A percentile compares a stretch with the other conserved stretches of the same genome.
phyloP scores from a whole-genome alignment of 768 basidiomycete species.

The Lanmaoa pseudosensibilis region DNA sequence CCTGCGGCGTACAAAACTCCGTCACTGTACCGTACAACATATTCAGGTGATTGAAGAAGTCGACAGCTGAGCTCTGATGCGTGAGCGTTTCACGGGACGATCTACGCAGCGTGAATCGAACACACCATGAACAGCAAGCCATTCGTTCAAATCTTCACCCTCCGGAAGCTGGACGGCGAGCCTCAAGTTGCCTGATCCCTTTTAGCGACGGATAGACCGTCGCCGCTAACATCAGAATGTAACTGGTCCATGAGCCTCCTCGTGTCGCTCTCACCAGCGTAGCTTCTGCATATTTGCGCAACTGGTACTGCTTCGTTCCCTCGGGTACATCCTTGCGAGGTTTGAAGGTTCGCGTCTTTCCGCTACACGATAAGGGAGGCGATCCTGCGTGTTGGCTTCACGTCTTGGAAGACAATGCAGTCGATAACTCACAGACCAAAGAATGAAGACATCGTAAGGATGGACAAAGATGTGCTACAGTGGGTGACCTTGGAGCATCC shows the following conservation, averaged over 20 bases:
- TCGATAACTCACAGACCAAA: constrained; percentile 69
- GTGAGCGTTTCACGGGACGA: not conserved
- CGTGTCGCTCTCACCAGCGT: constrained; percentile 63
- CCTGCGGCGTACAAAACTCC: constrained; percentile 94
- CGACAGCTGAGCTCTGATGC: constrained; percentile 67
- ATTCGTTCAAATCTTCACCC: constrained; percentile 96
- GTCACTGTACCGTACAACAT: constrained; percentile 99
- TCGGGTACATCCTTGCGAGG: constrained; percentile 93
- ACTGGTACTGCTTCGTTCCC: constrained; percentile 96
- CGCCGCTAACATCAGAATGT: constrained; percentile 13
- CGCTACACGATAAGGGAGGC: constrained; percentile 44
- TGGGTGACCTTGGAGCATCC: constrained; percentile 2
- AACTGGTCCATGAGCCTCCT: not conserved
- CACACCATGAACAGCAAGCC: constrained; percentile 98
- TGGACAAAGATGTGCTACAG: constrained; percentile 10
- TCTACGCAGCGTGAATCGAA: constrained; percentile 1
- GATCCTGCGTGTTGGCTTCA: constrained; percentile 15
- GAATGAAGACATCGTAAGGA: constrained; percentile 72
- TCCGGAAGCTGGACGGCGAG: constrained; percentile 92
- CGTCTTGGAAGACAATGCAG: not conserved
- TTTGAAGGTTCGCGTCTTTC: constrained; percentile 93
- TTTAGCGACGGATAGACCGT: constrained; percentile 1
- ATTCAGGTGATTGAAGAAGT: constrained; percentile 99
- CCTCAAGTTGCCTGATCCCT: constrained; percentile 96
- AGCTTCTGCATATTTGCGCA: constrained; percentile 97